Percentiles rank a stretch among this genome's conserved stretches.
Evolutionary conservation across 257 asterid genomes (phyloP).

Genomic region (Solanum verrucosum): DNA sequence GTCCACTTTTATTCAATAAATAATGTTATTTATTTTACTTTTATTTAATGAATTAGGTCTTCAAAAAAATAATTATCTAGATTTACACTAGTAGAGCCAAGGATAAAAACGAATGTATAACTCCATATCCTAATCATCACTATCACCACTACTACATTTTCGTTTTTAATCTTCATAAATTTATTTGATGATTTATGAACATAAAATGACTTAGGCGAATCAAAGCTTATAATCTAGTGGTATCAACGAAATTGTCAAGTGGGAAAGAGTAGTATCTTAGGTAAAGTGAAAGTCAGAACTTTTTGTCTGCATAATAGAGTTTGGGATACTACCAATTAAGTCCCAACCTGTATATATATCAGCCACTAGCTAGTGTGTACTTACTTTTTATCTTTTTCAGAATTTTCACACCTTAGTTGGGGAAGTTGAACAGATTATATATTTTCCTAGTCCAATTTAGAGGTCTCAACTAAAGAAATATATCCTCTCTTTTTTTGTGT

Average conservation of each 20-base stretch:
- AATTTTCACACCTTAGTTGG: constrained; percentile 3
- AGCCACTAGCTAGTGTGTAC: background rate
- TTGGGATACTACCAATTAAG: background rate
- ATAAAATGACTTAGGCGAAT: background rate
- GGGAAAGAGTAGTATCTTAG: background rate
- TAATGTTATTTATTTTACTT: background rate
- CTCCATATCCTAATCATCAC: background rate
- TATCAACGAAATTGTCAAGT: background rate
- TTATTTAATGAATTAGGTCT: background rate
- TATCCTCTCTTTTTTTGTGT: background rate
- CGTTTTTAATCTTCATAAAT: background rate
- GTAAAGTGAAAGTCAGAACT: background rate
- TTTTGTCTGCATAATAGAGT: background rate
- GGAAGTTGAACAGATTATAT: background rate
- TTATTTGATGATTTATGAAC: background rate
- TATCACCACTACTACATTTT: background rate
- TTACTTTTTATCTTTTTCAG: background rate
- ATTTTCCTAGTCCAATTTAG: background rate
- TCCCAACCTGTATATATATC: background rate
- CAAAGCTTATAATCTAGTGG: background rate
- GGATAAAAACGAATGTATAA: background rate
- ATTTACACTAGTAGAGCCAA: background rate
- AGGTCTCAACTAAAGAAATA: background rate
- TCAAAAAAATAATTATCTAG: background rate
- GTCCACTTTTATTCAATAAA: background rate